Evolutionary conservation across 768 basidiomycete genomes (phyloP).

Genomic region (Termitomyces sp.): DNA sequence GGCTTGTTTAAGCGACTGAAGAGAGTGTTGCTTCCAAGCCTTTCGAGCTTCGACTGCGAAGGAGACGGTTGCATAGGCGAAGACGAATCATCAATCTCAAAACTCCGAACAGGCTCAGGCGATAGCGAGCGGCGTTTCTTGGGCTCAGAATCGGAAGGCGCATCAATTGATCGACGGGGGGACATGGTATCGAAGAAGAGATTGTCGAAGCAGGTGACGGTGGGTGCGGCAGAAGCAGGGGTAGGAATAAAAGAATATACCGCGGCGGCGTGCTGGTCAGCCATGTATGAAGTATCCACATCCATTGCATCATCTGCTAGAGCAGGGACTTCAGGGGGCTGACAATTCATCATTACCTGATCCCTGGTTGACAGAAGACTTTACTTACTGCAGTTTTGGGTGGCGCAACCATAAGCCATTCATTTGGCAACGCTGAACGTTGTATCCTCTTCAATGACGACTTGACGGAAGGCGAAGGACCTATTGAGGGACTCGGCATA

Average conservation of each 20-base stretch:
- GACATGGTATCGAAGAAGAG: slow-evolving; percentile 62
- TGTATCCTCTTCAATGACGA: slow-evolving; percentile 49
- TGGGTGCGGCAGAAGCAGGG: slow-evolving; percentile 49
- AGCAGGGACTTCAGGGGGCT: slow-evolving; percentile 39
- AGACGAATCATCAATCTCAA: slow-evolving; percentile 38
- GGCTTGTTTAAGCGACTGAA: slow-evolving; percentile 46
- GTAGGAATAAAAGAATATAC: slow-evolving; percentile 30
- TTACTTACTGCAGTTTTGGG: slow-evolving; percentile 25
- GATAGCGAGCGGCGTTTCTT: slow-evolving; percentile 62
- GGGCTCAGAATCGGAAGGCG: slow-evolving; percentile 36
- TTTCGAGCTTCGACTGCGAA: slow-evolving; percentile 43
- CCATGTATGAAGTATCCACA: slow-evolving; percentile 56
- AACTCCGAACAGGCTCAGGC: slow-evolving; percentile 39
- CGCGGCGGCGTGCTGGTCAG: slow-evolving; percentile 25
- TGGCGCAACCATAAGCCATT: slow-evolving; percentile 46
- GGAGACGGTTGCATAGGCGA: slow-evolving; percentile 53
- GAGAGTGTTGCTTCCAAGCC: slow-evolving; percentile 47
- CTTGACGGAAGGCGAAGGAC: slow-evolving; percentile 28
- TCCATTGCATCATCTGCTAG: slow-evolving; percentile 75
- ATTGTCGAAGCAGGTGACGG: slow-evolving; percentile 49
- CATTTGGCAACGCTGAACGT: slow-evolving; percentile 58
- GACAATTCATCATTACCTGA: slow-evolving; percentile 13
- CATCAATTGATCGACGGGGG: slow-evolving; percentile 43
- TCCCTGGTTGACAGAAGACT: no score
- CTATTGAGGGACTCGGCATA: slow-evolving; percentile 28